A percentile compares a stretch with the other conserved stretches of the same genome.
Conservation (phyloP, 495 filamentous ascomycete genomes). For the Friedmanniomyces endolithicus region DNA sequence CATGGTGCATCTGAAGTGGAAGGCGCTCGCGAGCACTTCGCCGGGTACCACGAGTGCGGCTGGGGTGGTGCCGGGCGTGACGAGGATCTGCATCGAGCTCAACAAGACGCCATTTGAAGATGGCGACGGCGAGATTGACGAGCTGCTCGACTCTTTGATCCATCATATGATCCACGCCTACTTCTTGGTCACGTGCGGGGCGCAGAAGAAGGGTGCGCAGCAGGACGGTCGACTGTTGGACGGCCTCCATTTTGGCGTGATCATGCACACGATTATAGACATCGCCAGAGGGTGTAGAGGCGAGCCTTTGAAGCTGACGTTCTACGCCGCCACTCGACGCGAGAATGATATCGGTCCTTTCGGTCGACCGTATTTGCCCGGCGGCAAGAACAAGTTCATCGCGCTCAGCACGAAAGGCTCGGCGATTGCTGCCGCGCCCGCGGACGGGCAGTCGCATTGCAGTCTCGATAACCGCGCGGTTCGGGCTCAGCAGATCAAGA, state of each 20-base stretch:
- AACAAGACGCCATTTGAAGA: constrained; percentile 10
- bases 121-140: constrained; percentile 3
- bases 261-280: constrained; percentile 14
- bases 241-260: constrained; percentile 17
- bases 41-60: constrained; percentile 9
- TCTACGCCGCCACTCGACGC: constrained; percentile 2
- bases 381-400: background rate
- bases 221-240: constrained; percentile 12
- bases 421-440: background rate
- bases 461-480: constrained; percentile 10
- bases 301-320: constrained; percentile 4
- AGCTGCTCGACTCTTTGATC: constrained; percentile 12
- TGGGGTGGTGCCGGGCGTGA: background rate
- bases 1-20: constrained; percentile 14
- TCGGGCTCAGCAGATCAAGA: constrained; percentile 2
- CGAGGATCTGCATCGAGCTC: constrained; percentile 14
- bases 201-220: constrained; percentile 3
- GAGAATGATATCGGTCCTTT: background rate
- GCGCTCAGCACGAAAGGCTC: background rate
- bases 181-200: constrained; percentile 19
- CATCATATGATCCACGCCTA: constrained; percentile 25
- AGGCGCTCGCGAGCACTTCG: background rate
- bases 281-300: background rate
- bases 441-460: constrained; percentile 13
- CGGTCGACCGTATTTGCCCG: background rate